A percentile compares a stretch with the other conserved stretches of the same genome.
Evolutionary conservation across 371 early-diverging fungal genomes (phyloP).

Genomic region (Rhizopus sp.): DNA sequence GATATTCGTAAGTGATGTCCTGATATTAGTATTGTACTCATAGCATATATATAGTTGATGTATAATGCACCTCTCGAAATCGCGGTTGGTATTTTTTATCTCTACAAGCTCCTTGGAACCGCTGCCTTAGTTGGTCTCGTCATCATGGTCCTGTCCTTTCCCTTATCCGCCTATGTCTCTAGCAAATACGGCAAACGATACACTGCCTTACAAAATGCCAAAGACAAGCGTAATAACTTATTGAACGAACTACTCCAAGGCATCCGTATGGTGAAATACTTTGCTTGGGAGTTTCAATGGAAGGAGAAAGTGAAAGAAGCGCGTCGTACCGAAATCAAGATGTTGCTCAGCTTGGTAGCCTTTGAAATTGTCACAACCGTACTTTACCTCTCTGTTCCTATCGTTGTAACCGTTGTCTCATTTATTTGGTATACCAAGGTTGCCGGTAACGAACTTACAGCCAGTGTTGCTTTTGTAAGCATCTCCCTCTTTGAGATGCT

Average conservation of each 20-base stretch:
- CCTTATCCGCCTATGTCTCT: conserved; percentile 56
- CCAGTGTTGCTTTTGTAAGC: conserved; percentile 63
- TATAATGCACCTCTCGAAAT: conserved; percentile 59
- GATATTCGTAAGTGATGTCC: conserved; percentile 33
- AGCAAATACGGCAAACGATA: conserved; percentile 25
- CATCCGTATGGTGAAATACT: conserved; percentile 71
- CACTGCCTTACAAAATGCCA: conserved; percentile 23
- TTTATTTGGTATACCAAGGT: conserved; percentile 66
- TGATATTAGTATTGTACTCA: neutral
- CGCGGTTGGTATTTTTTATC: conserved; percentile 42
- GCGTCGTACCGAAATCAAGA: conserved; percentile 53
- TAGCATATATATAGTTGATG: conserved; percentile 27
- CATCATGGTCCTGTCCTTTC: conserved; percentile 58
- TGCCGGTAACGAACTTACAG: conserved; percentile 44
- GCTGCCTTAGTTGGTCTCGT: conserved; percentile 53
- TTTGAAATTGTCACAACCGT: conserved; percentile 43
- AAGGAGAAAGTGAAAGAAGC: conserved; percentile 48
- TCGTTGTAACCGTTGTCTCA: conserved; percentile 54
- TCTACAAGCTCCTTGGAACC: conserved; percentile 54
- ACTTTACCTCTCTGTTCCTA: conserved; percentile 52
- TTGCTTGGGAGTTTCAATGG: conserved; percentile 70
- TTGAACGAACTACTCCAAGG: conserved; percentile 64
- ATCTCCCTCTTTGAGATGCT: conserved; percentile 61
- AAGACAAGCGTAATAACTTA: conserved; percentile 48
- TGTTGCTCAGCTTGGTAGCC: conserved; percentile 38